A percentile compares a stretch with the other conserved stretches of the same genome.
Conservation (phyloP, 495 filamentous ascomycete genomes). For the Amniculicola lignicola region DNA sequence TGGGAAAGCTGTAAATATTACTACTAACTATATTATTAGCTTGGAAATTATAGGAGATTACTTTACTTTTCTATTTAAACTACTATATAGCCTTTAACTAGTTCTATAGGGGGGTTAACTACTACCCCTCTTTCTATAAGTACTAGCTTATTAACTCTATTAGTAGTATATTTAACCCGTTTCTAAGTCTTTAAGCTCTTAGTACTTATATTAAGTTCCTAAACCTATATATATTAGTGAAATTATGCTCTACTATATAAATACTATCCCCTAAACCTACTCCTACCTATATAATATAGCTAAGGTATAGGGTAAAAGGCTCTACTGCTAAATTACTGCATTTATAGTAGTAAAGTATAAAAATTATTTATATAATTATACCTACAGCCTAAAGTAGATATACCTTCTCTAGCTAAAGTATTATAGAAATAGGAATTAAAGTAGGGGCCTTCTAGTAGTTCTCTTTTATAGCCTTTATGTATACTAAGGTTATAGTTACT, state of each 20-base stretch:
- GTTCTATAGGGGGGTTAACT: not conserved
- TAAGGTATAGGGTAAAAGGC: constrained; percentile 35
- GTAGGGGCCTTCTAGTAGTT: constrained; percentile 40
- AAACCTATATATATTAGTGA: constrained; percentile 41
- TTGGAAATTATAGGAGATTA: too few relatives aligned
- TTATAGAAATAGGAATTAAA: constrained; percentile 44
- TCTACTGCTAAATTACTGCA: constrained; percentile 2
- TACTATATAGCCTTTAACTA: not conserved
- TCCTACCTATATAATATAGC: constrained; percentile 42
- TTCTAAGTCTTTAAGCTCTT: constrained; percentile 42
- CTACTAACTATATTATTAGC: too few relatives aligned
- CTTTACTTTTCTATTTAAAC: not conserved
- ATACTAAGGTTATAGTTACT: constrained; percentile 35
- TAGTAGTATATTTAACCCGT: constrained; percentile 42
- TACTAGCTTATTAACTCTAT: constrained; percentile 43
- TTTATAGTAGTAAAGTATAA: constrained; percentile 36
- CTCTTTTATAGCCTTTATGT: constrained; percentile 37
- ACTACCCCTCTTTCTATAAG: constrained; percentile 33
- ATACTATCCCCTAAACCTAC: constrained; percentile 44
- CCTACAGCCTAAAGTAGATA: constrained; percentile 41
- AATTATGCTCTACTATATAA: constrained; percentile 32
- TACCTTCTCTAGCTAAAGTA: constrained; percentile 40
- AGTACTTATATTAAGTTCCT: constrained; percentile 41
- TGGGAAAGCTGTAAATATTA: too few relatives aligned
- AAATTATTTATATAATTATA: constrained; percentile 46